Evolutionary conservation across 345 rosid genomes (phyloP), one percentile per base, ranked within the genome.

Genomic region (Eucalyptus sideroxylon): DNA sequence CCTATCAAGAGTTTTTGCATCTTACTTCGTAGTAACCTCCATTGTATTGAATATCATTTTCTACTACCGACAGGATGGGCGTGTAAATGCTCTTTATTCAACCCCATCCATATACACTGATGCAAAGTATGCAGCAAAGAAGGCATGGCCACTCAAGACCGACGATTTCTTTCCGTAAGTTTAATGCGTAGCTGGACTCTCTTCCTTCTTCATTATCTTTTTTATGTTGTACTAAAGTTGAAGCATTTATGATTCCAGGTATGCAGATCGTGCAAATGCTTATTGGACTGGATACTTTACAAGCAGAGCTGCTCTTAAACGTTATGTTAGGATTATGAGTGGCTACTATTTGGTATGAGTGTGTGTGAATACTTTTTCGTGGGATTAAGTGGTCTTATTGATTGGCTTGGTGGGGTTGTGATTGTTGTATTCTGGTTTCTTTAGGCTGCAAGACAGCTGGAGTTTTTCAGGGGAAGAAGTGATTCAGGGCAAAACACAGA

Each of bases 241-340:
- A 91, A 87, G 87, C 88, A 89, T 91, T 72, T 82, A 45, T 89
- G 67, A 86, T 86, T 87, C 80, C 97, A 98, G 99, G 87, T 98
- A 98, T 89, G 99, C 99, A 94, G 99, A 98, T 92, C 96, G 95
- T 91, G 94, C 87, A 86, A 96, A 97, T 94, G 96, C 97, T 90
- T 98, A 96, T 92, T 98, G 99, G 99, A 98, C 99, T 77, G 99
- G 99, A 86, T 98, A 97, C 92, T 98, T 96, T 91, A 90, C 97
- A 85, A 98, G 99, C 90, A 96, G 99, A 90, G 96, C 99, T 87
- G 97, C 99, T 83, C 86, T 98, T 81, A 98, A 98, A 93, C 96
- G 95, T 91, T 97, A 96, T 91, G 98, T 98, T 91, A 94, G 99
- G 93, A 91, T 91, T 92, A 93, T 97, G 99, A 98, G 99, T 86